Evolutionary conservation across 2,329 filamentous ascomycete genomes (phyloP), one percentile per base, ranked within the genome.

Genomic region (Claviceps quebecensis): DNA sequence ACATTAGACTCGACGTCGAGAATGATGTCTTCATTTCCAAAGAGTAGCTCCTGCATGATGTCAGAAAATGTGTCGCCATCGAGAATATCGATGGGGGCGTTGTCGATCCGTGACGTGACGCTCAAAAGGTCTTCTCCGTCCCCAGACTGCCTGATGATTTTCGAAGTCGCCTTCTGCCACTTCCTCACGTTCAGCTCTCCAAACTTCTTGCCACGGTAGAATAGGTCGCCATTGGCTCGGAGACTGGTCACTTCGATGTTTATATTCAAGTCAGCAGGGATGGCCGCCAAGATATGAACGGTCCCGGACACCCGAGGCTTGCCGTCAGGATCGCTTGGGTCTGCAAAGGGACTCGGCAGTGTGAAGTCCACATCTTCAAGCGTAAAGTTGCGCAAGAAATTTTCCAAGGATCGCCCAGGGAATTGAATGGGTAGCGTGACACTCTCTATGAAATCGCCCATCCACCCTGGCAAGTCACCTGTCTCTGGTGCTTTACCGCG

Each of bases 211-310:
- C 75, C 75, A 56, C 86, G 73, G 67, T 95, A 96, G 58, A 80
- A 86, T 3, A 97, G 83, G 62, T 95, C 81, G 4, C 89, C 84
- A 50, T 78, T 77, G 2, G 91, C 88, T 50, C 81, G 79, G 47
- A 98, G 80, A 53, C 76, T 77, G 39, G 82, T 82, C 43, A 97
- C 87, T 55, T 86, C 81, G 49, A 98, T 70, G 48, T 83, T 79
- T 57, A 97, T 84, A 61, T 95, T 89, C 75, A 97, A 84, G 63
- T 95, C 86, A 44, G 86, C 76, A 0, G 93, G 93, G 37, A 97
- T 66, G 11, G 74, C 80, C 26, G 94, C 84, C 17, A 90, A 72
- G 11, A 90, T 90, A 54, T 86, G 74, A 45, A 96, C 84, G 19
- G 84, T 83, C 3, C 90, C 90, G 34, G 88, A 95, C 16, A 98